A percentile compares a stretch with the other conserved stretches of the same genome.
Evolutionary conservation across 768 basidiomycete species (phyloP).

Genomic region (Tylopilus intermedius): DNA sequence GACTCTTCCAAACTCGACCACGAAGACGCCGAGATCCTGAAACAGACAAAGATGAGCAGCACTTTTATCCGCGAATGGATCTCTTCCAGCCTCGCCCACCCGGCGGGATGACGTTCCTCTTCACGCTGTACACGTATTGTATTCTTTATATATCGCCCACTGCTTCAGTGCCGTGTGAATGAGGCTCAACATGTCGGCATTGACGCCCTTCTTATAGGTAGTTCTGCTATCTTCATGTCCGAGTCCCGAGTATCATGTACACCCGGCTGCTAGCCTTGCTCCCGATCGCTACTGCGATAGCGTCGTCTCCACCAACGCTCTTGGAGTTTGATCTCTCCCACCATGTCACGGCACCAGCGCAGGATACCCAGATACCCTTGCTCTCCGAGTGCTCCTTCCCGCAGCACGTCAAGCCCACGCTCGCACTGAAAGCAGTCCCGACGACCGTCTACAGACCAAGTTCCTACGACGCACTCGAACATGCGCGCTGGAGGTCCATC

Average conservation of each 20-base stretch:
- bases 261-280: not conserved
- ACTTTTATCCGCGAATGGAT: constrained; percentile 92
- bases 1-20: constrained; percentile 53
- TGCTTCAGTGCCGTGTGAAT: constrained; percentile 5
- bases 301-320: constrained; percentile 1
- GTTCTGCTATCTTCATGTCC: not conserved
- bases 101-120: constrained; percentile 6
- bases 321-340: constrained; percentile 25
- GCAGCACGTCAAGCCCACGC: constrained; percentile 5
- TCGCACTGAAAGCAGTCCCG: constrained; percentile 37
- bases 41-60: constrained; percentile 88
- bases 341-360: constrained; percentile 2
- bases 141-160: constrained; percentile 3
- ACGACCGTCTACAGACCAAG: constrained; percentile 60
- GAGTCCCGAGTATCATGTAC: constrained; percentile 1
- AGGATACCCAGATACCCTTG: constrained; percentile 1
- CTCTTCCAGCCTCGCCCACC: constrained; percentile 23
- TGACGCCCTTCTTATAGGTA: not conserved
- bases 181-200: not conserved
- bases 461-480: constrained; percentile 46
- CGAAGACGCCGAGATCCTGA: constrained; percentile 64
- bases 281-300: constrained; percentile 1
- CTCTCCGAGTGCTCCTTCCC: constrained; percentile 8
- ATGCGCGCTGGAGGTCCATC: constrained; percentile 50
- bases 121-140: constrained; percentile 1